Evolutionary conservation across 1,284 basidiomycete species (phyloP), one percentile per base, ranked within the genome.

Genomic region (Mrakiaceae sp.): DNA sequence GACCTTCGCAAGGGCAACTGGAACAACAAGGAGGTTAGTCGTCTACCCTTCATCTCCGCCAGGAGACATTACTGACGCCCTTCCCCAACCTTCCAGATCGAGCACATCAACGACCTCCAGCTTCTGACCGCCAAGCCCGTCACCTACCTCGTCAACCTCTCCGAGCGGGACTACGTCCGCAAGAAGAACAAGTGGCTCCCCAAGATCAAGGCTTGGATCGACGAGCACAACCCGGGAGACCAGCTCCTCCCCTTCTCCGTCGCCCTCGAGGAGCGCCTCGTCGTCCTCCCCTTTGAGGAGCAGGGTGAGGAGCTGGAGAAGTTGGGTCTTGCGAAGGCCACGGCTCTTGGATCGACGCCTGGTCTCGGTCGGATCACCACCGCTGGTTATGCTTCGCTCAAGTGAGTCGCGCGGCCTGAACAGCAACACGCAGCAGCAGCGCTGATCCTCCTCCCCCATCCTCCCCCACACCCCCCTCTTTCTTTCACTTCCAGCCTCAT

Each of bases 111-210:
- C 79, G 78, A 84, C 58, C 84, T 98, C 62, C 83, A 86, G 71
- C 85, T 99, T 40, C 82, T 99, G 60, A 98, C 95, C 39, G 94
- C 96, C 68, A 98, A 98, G 76, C 90, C 95, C 55, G 92, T 98
- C 70, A 97, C 90, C 64, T 98, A 98, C 80, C 88, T 99, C 58
- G 92, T 98, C 77, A 99, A 99, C 79, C 80, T 99, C 62, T 93
- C 90, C 68, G 95, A 98, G 78, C 84, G 84, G 70, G 96, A 99
- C 78, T 99, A 91, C 74, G 80, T 91, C 66, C 86, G 96, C 68
- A 97, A 96, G 80, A 98, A 98, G 86, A 98, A 98, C 82, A 98
- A 98, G 81, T 98, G 95, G 93, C 79, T 98, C 43, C 83, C 94
- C 40, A 97, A 97, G 80, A 98, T 98, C 82, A 97, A 98, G 77